Base-by-base conservation (phyloP, 441 rosid species). In the Manihot esculenta region DNA sequence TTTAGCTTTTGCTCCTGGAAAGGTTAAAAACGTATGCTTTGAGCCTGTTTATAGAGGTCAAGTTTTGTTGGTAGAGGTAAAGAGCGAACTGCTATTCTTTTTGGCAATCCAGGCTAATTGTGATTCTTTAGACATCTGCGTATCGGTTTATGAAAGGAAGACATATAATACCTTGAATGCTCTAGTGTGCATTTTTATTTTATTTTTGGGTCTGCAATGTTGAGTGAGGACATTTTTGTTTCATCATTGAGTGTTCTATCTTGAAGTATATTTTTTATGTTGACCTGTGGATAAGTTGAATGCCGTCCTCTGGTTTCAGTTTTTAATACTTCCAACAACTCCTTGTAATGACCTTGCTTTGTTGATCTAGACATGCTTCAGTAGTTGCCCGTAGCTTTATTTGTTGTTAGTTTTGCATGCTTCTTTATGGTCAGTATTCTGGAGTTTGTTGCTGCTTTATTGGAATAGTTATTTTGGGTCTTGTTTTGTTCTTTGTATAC, bases 11-110 rank as follows among this genome's bases (percentile, higher is more conserved):
- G 24, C 58, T 65, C 21, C 45, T 63, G 44, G 13, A 0, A 51
- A 20, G 55, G 55, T 8, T 18, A 63, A 63, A 18, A 69, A 18
- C 8, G n/a, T 41, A 24, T 45, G n/a, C 23, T 24, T 18, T 26
- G 13, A 15, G 3, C 9, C 30, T 56, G 15, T 48, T 50, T 27
- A 13, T 23, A 21, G 7, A 33, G 20, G 20, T 21, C 44, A 14
- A 12, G 10, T 62, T 62, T 44, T 44, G 30, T 62, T 20, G 51
- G 23, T 62, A 51, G 66, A 62, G 50, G 66, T 42, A 42, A 45
- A 15, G 48, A 53, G 49, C 49, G 2, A 13, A 2, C 30, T 20
- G 6, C 1, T 33, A 24, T 64, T 64, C 62, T 48, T 10, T 51
- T 66, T 51, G 54, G 69, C 26, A 3, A 64, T 24, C 10, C n/a